These are phyloP conservation scores for Potentilla sterilis DNA, from an alignment of 306 rosid species.

Conservation along the genomic window DNA sequence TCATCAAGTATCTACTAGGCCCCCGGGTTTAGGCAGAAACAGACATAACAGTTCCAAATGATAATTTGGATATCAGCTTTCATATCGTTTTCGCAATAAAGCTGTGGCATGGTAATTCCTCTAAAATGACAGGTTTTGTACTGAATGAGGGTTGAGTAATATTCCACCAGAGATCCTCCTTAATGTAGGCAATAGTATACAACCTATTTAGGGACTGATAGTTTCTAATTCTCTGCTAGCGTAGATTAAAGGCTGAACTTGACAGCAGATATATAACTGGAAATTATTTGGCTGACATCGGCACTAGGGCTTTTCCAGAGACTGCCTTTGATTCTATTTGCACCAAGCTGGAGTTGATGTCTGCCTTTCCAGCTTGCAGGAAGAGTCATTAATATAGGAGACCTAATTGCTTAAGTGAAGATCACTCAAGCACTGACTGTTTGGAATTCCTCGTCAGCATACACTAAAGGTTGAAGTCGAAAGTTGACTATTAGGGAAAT, in stretches of 20 bases:
- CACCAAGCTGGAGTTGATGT: neutral
- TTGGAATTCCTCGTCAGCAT: neutral
- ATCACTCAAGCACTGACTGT: neutral
- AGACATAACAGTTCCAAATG: too few relatives aligned
- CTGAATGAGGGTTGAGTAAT: neutral
- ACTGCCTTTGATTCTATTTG: neutral
- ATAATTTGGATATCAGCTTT: too few relatives aligned
- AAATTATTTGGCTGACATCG: neutral
- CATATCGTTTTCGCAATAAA: too few relatives aligned
- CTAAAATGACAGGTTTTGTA: neutral
- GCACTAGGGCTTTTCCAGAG: neutral
- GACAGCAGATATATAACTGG: neutral
- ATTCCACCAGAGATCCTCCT: neutral
- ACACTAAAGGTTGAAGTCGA: neutral
- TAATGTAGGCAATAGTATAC: neutral
- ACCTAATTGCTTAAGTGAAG: neutral
- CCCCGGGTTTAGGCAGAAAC: too few relatives aligned
- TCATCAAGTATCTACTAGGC: too few relatives aligned
- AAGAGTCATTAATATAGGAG: neutral
- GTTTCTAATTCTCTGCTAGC: neutral
- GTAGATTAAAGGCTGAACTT: neutral
- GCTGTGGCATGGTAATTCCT: too few relatives aligned
- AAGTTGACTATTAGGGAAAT: neutral
- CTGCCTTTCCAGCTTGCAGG: too few relatives aligned
- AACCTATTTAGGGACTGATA: neutral